Evolutionary conservation across 2,329 filamentous ascomycete species (phyloP).

Genomic region (Sphaerulina musiva): DNA sequence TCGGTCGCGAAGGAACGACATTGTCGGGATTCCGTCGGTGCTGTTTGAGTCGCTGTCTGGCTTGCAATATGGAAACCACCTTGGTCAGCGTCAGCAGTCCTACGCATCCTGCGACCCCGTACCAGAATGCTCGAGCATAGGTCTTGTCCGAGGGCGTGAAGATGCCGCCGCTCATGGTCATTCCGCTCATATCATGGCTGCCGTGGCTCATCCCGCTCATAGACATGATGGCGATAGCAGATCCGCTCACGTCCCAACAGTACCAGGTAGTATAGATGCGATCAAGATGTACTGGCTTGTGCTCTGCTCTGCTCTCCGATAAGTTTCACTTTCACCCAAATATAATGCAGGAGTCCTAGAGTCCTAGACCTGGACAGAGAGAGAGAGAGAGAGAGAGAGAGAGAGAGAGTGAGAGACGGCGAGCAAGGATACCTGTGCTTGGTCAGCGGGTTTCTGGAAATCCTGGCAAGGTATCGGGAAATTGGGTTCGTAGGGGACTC

Average conservation of each 20-base stretch:
- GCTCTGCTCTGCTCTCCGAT: too few species aligned
- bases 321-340: too few species aligned
- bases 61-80: constrained; percentile 14
- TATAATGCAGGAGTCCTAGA: too few species aligned
- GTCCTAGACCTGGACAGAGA: too few species aligned
- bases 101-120: constrained; percentile 25
- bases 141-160: constrained; percentile 24
- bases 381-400: too few species aligned
- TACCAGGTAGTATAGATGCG: background rate
- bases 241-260: background rate
- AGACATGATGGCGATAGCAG: constrained; percentile 1
- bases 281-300: too few species aligned
- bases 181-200: constrained; percentile 24
- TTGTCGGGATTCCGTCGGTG: constrained; percentile 8
- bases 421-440: too few species aligned
- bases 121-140: constrained; percentile 29
- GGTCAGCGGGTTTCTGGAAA: too few species aligned
- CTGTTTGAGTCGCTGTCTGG: constrained; percentile 12
- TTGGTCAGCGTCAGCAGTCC: constrained; percentile 22
- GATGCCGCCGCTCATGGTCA: constrained; percentile 28
- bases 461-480: too few species aligned
- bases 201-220: constrained; percentile 18
- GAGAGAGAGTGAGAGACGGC: too few species aligned
- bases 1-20: constrained; percentile 23
- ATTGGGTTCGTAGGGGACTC: background rate